Base-by-base conservation (phyloP, 2,329 filamentous ascomycete genomes). In the Fonsecaea erecta region DNA sequence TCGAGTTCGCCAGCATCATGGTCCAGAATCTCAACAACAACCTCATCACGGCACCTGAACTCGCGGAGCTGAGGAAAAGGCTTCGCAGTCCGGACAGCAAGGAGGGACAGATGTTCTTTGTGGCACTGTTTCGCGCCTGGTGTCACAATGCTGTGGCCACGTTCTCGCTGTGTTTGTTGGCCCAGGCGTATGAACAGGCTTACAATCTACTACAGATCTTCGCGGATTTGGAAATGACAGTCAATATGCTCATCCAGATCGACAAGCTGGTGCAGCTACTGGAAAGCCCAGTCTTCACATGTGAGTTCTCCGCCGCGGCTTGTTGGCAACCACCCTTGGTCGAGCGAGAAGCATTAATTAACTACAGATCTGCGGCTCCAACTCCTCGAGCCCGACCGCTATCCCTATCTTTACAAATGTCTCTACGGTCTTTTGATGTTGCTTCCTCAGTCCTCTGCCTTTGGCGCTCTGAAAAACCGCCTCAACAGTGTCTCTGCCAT, bases 1-100 rank as follows among this genome's bases (percentile, higher is more conserved):
- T 99, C 48, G 96, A 99, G 76, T 99, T 99, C 78, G 94, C 95
- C 16, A 97, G 94, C 75, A 98, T 99, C 73, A 99, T 99, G 95
- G 93, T 99, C 32, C 95, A 99, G 77, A 98, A 98, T 73, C 84
- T 99, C 59, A 99, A 99, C 80, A 99, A 99, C 77, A 99, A 99
- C 73, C 88, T 99, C 61, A 97, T 99, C 70, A 99, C 96, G 1
- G 95, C 96, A 0, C 95, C 96, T 0, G 93, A 99, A 77, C 82
- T 99, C 32, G 88, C 92, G 1, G 96, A 98, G 72, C 83, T 99
- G 68, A 88, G 95, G 52, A 97, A 97, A 77, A 84, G 95, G 51
- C 81, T 99, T 57, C 86, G 95, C 35, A 99, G 97, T 72, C 82
- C 97, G 1, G 95, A 99, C 76, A 92, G 90, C 9, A 93, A 88